Evolutionary conservation across 345 rosid genomes (phyloP).

Genomic region (Citrus medica): DNA sequence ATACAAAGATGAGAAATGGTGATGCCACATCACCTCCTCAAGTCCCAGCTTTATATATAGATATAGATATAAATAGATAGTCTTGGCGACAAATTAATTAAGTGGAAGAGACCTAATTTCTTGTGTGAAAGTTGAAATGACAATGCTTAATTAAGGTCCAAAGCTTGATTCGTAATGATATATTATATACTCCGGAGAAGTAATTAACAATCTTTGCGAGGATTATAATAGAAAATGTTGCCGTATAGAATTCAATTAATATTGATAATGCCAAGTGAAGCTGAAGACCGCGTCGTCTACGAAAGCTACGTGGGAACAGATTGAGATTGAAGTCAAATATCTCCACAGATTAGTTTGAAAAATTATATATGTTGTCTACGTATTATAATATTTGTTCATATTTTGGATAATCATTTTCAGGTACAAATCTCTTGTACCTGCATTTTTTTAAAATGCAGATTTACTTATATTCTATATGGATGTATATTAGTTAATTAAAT

Average conservation of each 20-base stretch:
- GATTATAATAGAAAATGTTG: neutral
- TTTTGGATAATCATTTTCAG: neutral
- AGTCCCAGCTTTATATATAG: no score
- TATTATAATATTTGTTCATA: neutral
- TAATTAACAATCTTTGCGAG: neutral
- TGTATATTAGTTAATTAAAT: no score
- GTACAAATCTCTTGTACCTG: no score
- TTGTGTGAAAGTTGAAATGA: conserved; percentile 2
- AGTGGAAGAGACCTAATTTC: neutral
- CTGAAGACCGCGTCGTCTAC: neutral
- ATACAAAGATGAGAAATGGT: no score
- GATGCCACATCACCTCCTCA: no score
- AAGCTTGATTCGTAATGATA: neutral
- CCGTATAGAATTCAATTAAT: neutral
- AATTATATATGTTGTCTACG: neutral
- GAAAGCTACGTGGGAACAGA: neutral
- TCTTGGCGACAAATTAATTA: neutral
- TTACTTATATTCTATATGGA: no score
- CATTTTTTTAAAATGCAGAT: no score
- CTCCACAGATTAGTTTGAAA: neutral
- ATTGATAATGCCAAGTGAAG: neutral
- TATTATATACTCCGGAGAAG: no score
- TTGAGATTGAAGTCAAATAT: neutral
- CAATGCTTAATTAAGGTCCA: neutral
- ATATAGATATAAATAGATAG: neutral